phyloP scores from a whole-genome alignment of 2,329 filamentous ascomycete species.

The Xylariaceae sp. region DNA sequence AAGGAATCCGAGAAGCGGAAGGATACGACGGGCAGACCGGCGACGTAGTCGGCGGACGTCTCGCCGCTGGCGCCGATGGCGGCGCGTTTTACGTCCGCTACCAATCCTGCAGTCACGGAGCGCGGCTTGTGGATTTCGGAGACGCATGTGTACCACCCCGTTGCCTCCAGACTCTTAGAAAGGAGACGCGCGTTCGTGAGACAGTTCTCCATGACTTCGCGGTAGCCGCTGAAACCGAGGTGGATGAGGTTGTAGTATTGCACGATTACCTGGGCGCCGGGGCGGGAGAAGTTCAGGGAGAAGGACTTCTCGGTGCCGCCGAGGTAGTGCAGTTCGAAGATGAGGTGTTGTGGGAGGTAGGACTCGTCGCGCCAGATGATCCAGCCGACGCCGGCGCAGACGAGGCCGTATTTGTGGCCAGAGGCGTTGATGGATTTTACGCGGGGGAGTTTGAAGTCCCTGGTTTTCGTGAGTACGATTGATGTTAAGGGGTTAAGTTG shows the following conservation, averaged over 20 bases:
- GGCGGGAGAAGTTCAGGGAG: constrained; percentile 67
- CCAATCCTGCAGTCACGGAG: constrained; percentile 33
- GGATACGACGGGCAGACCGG: constrained; percentile 63
- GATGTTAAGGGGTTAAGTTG: too few species aligned
- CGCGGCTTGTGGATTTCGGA: constrained; percentile 61
- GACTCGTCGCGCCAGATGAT: constrained; percentile 62
- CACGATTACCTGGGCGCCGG: constrained; percentile 62
- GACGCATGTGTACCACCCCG: constrained; percentile 60
- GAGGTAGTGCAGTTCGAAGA: constrained; percentile 66
- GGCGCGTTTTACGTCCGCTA: constrained; percentile 34
- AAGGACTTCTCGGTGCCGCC: constrained; percentile 67
- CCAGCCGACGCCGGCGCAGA: constrained; percentile 64
- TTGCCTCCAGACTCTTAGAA: constrained; percentile 58
- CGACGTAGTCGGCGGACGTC: constrained; percentile 55
- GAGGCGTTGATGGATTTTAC: constrained; percentile 63
- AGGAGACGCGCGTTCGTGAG: constrained; percentile 59
- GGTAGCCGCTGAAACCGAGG: constrained; percentile 61
- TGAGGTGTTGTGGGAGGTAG: constrained; percentile 60
- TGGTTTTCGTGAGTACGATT: constrained; percentile 11
- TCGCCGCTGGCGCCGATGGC: constrained; percentile 40
- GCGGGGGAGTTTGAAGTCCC: constrained; percentile 56
- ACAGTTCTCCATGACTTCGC: constrained; percentile 60
- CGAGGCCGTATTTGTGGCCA: constrained; percentile 53
- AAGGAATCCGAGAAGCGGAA: constrained; percentile 60
- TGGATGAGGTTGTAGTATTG: constrained; percentile 72